phyloP scores from a whole-genome alignment of 192 early-diverging fungal species.

The Linderina pennispora region DNA sequence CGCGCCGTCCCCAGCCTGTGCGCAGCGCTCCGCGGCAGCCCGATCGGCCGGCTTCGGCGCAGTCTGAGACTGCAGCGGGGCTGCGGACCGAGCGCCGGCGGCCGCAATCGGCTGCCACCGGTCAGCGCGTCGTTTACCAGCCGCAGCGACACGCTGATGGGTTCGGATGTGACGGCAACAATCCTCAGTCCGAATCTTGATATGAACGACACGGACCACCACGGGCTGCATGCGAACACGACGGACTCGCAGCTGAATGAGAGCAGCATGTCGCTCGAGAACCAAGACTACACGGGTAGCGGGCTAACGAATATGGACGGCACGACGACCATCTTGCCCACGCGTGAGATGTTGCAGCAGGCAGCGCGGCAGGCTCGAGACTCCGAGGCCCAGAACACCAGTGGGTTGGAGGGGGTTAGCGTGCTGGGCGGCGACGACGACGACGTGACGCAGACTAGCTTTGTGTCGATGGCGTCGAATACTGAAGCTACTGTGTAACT shows the following conservation, averaged over 20 bases:
- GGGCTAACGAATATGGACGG: constrained; percentile 22
- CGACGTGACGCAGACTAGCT: no score
- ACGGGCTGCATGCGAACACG: no score
- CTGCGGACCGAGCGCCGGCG: no score
- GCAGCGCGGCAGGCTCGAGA: constrained; percentile 22
- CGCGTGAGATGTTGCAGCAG: constrained; percentile 42
- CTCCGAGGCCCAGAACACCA: constrained; percentile 1
- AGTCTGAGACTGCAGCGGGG: no score
- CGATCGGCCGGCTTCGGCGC: constrained; percentile 1
- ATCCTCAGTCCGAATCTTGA: constrained; percentile 9
- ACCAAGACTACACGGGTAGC: constrained; percentile 3
- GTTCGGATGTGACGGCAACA: constrained; percentile 29
- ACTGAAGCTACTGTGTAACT: no score
- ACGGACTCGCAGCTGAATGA: constrained; percentile 18
- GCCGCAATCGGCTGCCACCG: background rate
- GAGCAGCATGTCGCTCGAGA: constrained; percentile 17
- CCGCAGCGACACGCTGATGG: constrained; percentile 3
- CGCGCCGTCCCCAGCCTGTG: background rate
- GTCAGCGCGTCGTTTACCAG: background rate
- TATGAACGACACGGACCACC: background rate
- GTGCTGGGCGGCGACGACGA: constrained; percentile 1
- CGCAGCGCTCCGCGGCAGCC: constrained; percentile 1
- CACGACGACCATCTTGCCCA: constrained; percentile 37
- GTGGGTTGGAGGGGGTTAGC: no score
- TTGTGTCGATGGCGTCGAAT: no score